phyloP scores from a whole-genome alignment of 2,329 filamentous ascomycete species.

The Lecanicillium sp. region DNA sequence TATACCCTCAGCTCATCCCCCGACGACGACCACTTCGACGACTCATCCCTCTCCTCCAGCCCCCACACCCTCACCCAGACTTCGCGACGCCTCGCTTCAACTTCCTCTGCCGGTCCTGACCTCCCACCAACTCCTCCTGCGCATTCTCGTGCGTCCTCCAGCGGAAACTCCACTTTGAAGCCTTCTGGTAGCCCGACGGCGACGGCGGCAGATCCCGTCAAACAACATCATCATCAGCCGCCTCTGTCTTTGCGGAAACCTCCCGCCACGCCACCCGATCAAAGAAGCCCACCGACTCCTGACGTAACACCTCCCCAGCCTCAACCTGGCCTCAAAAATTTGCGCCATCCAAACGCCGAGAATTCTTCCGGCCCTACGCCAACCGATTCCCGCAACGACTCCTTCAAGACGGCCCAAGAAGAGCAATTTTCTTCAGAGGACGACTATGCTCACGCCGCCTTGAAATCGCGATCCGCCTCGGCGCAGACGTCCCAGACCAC shows the following conservation, averaged over 20 bases:
- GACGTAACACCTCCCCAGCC: conserved; percentile 66
- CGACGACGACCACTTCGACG: too few relatives aligned
- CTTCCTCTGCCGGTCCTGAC: conserved; percentile 33
- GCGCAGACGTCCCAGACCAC: conserved; percentile 39
- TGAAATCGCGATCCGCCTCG: conserved; percentile 34
- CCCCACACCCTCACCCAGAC: conserved; percentile 37
- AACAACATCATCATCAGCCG: conserved; percentile 28
- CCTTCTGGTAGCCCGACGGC: conserved; percentile 38
- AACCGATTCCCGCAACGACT: conserved; percentile 58
- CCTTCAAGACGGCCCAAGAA: conserved; percentile 67
- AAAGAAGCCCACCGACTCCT: conserved; percentile 65
- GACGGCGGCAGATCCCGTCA: conserved; percentile 32
- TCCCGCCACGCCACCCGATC: conserved; percentile 57
- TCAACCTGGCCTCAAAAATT: conserved; percentile 35
- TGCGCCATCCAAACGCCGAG: conserved; percentile 43
- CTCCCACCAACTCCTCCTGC: conserved; percentile 59
- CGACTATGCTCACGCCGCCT: conserved; percentile 39
- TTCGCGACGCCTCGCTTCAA: conserved; percentile 33
- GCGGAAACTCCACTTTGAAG: conserved; percentile 38
- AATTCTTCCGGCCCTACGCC: conserved; percentile 47
- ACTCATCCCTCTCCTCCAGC: conserved; percentile 30
- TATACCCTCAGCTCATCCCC: conserved; percentile 16
- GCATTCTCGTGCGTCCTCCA: conserved; percentile 53
- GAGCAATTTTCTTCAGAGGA: conserved; percentile 58
- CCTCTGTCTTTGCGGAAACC: conserved; percentile 28